Evolutionary conservation across 768 basidiomycete genomes (phyloP).

Genomic region (Lentinula aciculospora): DNA sequence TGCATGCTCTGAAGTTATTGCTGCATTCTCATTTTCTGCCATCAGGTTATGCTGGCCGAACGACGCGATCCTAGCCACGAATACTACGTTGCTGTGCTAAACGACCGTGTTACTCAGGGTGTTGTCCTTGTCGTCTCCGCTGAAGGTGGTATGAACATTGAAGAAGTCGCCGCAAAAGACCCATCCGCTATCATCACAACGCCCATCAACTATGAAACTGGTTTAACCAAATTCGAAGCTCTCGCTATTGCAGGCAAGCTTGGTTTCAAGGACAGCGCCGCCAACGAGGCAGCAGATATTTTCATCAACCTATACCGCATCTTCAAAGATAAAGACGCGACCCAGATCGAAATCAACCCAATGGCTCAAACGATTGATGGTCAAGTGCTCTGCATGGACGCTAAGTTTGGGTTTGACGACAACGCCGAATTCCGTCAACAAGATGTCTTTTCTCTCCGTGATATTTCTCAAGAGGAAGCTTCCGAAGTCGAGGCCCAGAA

Average conservation of each 20-base stretch:
- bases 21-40: not conserved
- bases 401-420: constrained; percentile 99
- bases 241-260: constrained; percentile 81
- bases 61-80: constrained; percentile 91
- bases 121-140: constrained; percentile 91
- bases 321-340: constrained; percentile 99
- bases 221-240: constrained; percentile 69
- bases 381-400: constrained; percentile 97
- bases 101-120: constrained; percentile 85
- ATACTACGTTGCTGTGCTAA: constrained; percentile 96
- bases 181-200: constrained; percentile 94
- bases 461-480: constrained; percentile 92
- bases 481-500: constrained; percentile 98
- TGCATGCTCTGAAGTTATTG: not conserved
- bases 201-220: constrained; percentile 80
- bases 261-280: constrained; percentile 71
- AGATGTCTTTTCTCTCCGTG: constrained; percentile 84
- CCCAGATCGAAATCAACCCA: constrained; percentile 99
- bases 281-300: constrained; percentile 84
- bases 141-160: constrained; percentile 99
- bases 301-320: constrained; percentile 93
- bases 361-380: constrained; percentile 91
- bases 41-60: constrained; percentile 95
- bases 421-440: constrained; percentile 97
- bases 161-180: constrained; percentile 96